These are phyloP conservation scores for Lobosporangium transversale DNA, from an alignment of 192 early-diverging fungal genomes.

Conservation along the genomic window DNA sequence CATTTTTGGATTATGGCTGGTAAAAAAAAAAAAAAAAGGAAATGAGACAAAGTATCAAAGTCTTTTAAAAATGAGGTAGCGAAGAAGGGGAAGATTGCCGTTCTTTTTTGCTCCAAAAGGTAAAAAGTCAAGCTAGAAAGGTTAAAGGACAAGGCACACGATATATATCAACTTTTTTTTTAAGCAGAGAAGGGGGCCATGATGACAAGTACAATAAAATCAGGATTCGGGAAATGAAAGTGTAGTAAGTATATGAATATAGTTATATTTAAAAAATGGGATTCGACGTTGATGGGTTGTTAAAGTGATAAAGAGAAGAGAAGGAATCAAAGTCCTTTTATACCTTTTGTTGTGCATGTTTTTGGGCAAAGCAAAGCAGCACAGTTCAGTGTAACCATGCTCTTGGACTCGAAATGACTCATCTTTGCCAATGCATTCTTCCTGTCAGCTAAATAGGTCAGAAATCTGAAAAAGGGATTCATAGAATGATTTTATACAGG, in stretches of 20 bases:
- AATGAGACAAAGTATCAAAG: too few species aligned
- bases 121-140: too few species aligned
- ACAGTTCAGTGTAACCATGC: background rate
- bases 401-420: slow-evolving; percentile 4
- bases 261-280: background rate
- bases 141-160: background rate
- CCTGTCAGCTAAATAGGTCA: too few species aligned
- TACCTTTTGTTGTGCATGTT: background rate
- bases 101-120: too few species aligned
- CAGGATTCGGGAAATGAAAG: too few species aligned
- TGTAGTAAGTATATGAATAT: too few species aligned
- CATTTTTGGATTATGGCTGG: background rate
- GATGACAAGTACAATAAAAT: slow-evolving; percentile 3
- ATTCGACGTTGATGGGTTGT: background rate
- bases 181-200: slow-evolving; percentile 32
- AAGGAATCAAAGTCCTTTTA: background rate
- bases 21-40: too few species aligned
- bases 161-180: background rate
- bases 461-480: too few species aligned
- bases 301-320: background rate
- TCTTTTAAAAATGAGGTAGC: too few species aligned
- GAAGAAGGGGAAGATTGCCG: too few species aligned
- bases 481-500: too few species aligned
- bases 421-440: too few species aligned
- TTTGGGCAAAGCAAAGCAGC: background rate